phyloP scores from a whole-genome alignment of 192 early-diverging fungal genomes.

The Entomortierella chlamydospora region DNA sequence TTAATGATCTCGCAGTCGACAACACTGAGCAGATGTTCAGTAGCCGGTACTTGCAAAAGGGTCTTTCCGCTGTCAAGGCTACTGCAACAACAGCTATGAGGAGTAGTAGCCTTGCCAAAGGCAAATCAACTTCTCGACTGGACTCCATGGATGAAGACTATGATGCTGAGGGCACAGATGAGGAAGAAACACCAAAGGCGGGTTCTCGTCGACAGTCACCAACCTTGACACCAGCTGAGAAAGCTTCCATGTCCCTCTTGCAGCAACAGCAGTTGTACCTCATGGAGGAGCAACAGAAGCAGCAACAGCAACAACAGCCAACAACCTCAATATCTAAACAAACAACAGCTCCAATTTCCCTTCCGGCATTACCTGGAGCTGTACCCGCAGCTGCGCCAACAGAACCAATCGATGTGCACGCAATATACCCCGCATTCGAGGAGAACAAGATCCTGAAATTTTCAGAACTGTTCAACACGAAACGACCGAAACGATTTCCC shows the following conservation, averaged over 20 bases:
- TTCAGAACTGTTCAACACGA: conserved; percentile 70
- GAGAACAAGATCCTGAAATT: conserved; percentile 69
- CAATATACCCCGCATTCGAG: conserved; percentile 73
- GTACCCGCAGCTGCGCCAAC: conserved; percentile 3
- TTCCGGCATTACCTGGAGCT: background rate
- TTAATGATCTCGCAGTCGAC: conserved; percentile 77
- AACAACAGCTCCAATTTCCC: background rate
- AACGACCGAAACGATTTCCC: conserved; percentile 53
- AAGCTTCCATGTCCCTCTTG: conserved; percentile 8
- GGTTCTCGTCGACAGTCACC: background rate
- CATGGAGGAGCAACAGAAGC: conserved; percentile 33
- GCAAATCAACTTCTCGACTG: conserved; percentile 53
- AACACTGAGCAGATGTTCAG: conserved; percentile 69
- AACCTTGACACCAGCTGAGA: background rate
- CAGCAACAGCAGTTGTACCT: conserved; percentile 33
- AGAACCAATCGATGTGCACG: conserved; percentile 54
- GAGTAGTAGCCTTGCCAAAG: conserved; percentile 13
- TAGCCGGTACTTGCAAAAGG: conserved; percentile 57
- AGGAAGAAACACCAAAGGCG: conserved; percentile 2
- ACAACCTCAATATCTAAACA: conserved; percentile 1
- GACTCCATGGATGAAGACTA: conserved; percentile 70
- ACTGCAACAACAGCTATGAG: conserved; percentile 47
- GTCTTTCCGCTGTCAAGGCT: conserved; percentile 47
- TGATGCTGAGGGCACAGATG: conserved; percentile 41
- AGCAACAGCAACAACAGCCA: conserved; percentile 4